Evolutionary conservation across 78 protist genomes (phyloP).

Genomic region (Anaeramoeba ignava): DNA sequence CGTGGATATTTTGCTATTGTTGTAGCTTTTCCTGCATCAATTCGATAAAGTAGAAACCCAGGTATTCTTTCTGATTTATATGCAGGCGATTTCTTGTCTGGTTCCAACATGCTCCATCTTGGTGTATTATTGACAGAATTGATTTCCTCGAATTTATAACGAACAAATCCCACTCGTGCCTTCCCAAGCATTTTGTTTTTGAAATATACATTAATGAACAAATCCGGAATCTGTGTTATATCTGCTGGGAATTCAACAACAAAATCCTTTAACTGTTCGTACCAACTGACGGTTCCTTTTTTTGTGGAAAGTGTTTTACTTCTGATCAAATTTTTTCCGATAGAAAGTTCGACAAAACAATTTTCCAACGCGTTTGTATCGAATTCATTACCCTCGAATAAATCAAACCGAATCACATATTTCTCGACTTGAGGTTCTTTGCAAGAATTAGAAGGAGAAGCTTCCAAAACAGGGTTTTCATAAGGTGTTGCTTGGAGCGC

Average conservation of each 20-base stretch:
- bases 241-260: slow-evolving; percentile 6
- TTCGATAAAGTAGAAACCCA: slow-evolving; percentile 9
- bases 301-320: background rate
- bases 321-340: slow-evolving; percentile 5
- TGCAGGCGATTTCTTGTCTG: background rate
- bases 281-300: slow-evolving; percentile 10
- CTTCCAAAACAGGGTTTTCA: slow-evolving; percentile 6
- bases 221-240: slow-evolving; percentile 7
- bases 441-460: background rate
- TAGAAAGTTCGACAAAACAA: slow-evolving; percentile 1
- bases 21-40: background rate
- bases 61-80: background rate
- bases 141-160: background rate
- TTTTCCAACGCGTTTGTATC: background rate
- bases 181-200: background rate
- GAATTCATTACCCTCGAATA: slow-evolving; percentile 16
- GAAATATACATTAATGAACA: background rate
- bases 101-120: slow-evolving; percentile 5
- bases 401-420: slow-evolving; percentile 10
- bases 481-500: slow-evolving; percentile 12
- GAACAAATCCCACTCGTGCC: background rate
- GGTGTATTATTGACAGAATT: background rate
- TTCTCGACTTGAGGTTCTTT: background rate
- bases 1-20: background rate
- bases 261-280: slow-evolving; percentile 7